Evolutionary conservation across 306 rosid species (phyloP).

Genomic region (Fragaria iinumae): DNA sequence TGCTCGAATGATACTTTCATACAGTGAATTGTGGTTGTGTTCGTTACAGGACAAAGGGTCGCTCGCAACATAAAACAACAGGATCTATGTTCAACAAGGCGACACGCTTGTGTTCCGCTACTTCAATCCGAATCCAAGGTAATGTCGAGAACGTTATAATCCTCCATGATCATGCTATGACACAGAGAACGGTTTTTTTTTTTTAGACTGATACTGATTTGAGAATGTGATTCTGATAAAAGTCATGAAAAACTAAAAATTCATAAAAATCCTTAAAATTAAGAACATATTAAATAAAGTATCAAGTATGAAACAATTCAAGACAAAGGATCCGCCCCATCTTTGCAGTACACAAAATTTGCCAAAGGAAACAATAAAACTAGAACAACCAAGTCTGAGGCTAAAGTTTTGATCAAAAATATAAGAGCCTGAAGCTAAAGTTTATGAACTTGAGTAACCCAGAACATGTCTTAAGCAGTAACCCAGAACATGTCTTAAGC

Average conservation of each 20-base stretch:
- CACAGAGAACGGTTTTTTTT: too few species aligned
- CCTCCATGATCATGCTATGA: too few species aligned
- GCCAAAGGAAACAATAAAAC: background rate
- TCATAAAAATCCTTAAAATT: background rate
- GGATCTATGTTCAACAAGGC: too few species aligned
- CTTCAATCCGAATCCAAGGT: too few species aligned
- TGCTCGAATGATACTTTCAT: too few species aligned
- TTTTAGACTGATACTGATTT: too few species aligned
- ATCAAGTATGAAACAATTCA: background rate
- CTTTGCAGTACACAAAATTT: slow-evolving; percentile 5
- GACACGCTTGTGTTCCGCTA: too few species aligned
- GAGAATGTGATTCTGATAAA: too few species aligned
- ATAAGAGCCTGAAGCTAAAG: slow-evolving; percentile 5
- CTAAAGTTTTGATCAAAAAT: background rate
- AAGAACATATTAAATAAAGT: background rate
- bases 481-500: slow-evolving; percentile 32
- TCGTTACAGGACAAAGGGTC: too few species aligned
- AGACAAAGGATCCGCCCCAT: background rate
- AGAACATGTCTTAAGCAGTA: slow-evolving; percentile 32
- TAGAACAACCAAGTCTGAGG: background rate
- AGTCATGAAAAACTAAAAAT: background rate
- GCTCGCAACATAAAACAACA: too few species aligned
- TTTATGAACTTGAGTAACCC: background rate
- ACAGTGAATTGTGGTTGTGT: too few species aligned
- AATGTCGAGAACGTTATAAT: too few species aligned